A percentile compares a stretch with the other conserved stretches of the same genome.
These are phyloP conservation scores for Gonium pectorale DNA, from an alignment of 139 green algal genomes.

Conservation along the genomic window DNA sequence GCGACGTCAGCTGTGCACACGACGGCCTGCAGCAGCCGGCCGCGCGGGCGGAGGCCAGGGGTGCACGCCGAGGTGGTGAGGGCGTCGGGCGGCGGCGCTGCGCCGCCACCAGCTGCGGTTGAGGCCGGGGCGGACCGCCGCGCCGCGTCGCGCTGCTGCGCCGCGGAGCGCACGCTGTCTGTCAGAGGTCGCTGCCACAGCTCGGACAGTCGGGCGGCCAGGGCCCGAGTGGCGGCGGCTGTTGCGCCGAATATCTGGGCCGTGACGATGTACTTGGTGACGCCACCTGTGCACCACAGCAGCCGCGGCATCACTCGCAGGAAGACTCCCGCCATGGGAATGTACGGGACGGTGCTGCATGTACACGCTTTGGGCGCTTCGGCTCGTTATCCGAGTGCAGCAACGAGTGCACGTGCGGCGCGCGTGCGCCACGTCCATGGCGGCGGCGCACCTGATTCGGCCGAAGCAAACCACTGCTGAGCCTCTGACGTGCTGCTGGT, in stretches of 20 bases:
- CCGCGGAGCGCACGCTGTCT: neutral
- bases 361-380: too few relatives aligned
- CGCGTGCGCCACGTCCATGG: too few relatives aligned
- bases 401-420: too few relatives aligned
- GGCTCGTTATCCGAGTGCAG: too few relatives aligned
- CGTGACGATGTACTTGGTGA: slow-evolving; percentile 27
- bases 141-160: neutral
- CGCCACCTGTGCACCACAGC: neutral
- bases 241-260: slow-evolving; percentile 34
- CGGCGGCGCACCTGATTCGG: too few relatives aligned
- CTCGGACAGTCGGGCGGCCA: neutral
- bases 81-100: neutral
- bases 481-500: too few relatives aligned
- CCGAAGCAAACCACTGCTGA: too few relatives aligned
- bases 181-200: neutral
- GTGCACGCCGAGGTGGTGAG: neutral
- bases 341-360: too few relatives aligned
- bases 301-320: too few relatives aligned
- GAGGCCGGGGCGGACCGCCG: neutral
- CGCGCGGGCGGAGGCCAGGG: neutral
- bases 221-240: neutral
- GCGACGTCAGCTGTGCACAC: slow-evolving; percentile 24
- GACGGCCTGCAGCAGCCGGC: neutral
- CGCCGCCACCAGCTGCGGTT: neutral
- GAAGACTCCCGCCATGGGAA: too few relatives aligned